Evolutionary conservation across 257 asterid species (phyloP).

Genomic region (Solanum rostratum): DNA sequence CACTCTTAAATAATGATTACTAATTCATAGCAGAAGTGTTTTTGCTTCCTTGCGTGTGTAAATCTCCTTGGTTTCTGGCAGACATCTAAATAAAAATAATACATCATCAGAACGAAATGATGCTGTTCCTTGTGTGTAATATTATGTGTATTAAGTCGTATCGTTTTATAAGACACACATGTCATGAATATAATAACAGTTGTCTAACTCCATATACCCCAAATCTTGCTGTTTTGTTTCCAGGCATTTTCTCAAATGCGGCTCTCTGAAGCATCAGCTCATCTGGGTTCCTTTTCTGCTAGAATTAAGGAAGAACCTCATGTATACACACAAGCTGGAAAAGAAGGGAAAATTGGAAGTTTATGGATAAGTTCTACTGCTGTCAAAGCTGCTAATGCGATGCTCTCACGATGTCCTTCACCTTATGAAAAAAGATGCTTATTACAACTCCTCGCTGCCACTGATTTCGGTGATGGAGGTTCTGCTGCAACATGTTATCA

Average conservation of each 20-base stretch:
- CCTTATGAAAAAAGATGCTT: constrained; percentile 92
- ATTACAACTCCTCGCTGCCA: constrained; percentile 72
- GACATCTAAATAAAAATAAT: not conserved
- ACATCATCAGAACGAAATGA: not conserved
- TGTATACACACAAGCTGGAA: constrained; percentile 30
- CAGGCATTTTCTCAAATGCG: constrained; percentile 99
- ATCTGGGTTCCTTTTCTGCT: constrained; percentile 78
- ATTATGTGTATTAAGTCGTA: not conserved
- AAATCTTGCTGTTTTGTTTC: constrained; percentile 5
- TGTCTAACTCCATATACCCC: constrained; percentile 1
- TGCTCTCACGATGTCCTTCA: constrained; percentile 72
- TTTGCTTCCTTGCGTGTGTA: not conserved
- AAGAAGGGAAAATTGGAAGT: constrained; percentile 48
- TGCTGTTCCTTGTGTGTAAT: not conserved
- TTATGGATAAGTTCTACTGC: constrained; percentile 70
- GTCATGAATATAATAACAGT: not conserved
- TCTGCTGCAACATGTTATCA: constrained; percentile 57
- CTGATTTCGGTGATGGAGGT: constrained; percentile 95
- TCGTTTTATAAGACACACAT: not conserved
- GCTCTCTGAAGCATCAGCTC: constrained; percentile 88
- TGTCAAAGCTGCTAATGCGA: constrained; percentile 88
- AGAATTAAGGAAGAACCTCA: constrained; percentile 86
- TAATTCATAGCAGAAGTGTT: not conserved
- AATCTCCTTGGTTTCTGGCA: not conserved
- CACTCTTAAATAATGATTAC: not conserved